Conservation (phyloP, 257 asterid genomes). For the Orobanche coerulescens region DNA sequence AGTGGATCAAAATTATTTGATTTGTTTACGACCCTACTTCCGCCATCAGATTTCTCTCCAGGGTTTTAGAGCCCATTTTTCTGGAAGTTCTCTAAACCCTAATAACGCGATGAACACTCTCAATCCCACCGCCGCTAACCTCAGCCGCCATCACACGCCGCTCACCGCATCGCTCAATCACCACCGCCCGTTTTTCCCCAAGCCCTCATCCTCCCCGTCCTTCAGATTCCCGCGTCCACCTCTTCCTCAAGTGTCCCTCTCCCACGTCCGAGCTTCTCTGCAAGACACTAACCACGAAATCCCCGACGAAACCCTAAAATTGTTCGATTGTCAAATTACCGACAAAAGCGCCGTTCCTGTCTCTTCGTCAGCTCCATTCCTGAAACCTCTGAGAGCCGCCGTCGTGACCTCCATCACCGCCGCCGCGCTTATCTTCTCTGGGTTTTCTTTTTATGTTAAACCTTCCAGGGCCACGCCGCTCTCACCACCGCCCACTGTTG, state of each 20-base stretch:
- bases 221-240: slow-evolving; percentile 29
- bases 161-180: slow-evolving; percentile 19
- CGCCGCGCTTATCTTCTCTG: slow-evolving; percentile 35
- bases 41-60: no score
- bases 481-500: slow-evolving; percentile 27
- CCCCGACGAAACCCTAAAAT: not conserved
- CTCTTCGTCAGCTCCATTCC: slow-evolving; percentile 7
- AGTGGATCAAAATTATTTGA: no score
- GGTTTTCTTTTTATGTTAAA: slow-evolving; percentile 20
- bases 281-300: slow-evolving; percentile 17
- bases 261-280: slow-evolving; percentile 28
- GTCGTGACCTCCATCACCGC: slow-evolving; percentile 39
- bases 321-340: not conserved
- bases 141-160: slow-evolving; percentile 20
- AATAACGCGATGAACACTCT: slow-evolving; percentile 38
- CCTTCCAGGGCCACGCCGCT: slow-evolving; percentile 27
- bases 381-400: slow-evolving; percentile 33
- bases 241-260: slow-evolving; percentile 20
- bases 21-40: no score
- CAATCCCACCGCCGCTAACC: slow-evolving; percentile 27
- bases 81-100: slow-evolving; percentile 30
- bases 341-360: not conserved
- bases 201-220: slow-evolving; percentile 26
- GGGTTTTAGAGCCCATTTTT: slow-evolving; percentile 32
- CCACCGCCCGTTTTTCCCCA: slow-evolving; percentile 24